Evolutionary conservation across 192 early-diverging fungal genomes (phyloP).

Genomic region (Pecoramyces ruminantium): DNA sequence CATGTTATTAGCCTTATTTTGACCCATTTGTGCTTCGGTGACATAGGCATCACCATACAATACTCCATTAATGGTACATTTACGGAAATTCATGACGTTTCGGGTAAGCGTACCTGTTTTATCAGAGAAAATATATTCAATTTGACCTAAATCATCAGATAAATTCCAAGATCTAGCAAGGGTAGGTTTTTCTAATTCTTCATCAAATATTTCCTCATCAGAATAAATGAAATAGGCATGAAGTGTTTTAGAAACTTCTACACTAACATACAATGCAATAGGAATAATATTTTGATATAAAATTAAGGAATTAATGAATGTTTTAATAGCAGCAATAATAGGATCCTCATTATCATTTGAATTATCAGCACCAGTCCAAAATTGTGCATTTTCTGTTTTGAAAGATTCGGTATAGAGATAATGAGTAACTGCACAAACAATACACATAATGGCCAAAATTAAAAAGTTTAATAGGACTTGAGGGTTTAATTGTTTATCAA

Average conservation of each 20-base stretch:
- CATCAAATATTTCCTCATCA: slow-evolving; percentile 78
- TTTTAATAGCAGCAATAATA: neutral
- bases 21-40: slow-evolving; percentile 5
- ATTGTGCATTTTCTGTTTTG: neutral
- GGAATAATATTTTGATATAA: slow-evolving; percentile 94
- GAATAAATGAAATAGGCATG: slow-evolving; percentile 79
- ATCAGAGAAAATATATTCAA: slow-evolving; percentile 10
- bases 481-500: slow-evolving; percentile 83
- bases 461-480: slow-evolving; percentile 67
- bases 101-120: slow-evolving; percentile 16
- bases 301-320: slow-evolving; percentile 36
- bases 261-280: slow-evolving; percentile 84
- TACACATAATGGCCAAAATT: slow-evolving; percentile 54
- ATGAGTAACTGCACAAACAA: slow-evolving; percentile 46
- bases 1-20: neutral
- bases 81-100: slow-evolving; percentile 10
- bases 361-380: neutral
- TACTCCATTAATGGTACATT: slow-evolving; percentile 72
- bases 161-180: slow-evolving; percentile 60
- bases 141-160: slow-evolving; percentile 71
- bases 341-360: neutral
- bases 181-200: slow-evolving; percentile 30
- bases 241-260: slow-evolving; percentile 76
- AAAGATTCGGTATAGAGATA: slow-evolving; percentile 18
- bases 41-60: slow-evolving; percentile 50